Evolutionary conservation across 2,329 filamentous ascomycete species (phyloP), one percentile per base, ranked within the genome.

Genomic region (Penicillium digitatum): DNA sequence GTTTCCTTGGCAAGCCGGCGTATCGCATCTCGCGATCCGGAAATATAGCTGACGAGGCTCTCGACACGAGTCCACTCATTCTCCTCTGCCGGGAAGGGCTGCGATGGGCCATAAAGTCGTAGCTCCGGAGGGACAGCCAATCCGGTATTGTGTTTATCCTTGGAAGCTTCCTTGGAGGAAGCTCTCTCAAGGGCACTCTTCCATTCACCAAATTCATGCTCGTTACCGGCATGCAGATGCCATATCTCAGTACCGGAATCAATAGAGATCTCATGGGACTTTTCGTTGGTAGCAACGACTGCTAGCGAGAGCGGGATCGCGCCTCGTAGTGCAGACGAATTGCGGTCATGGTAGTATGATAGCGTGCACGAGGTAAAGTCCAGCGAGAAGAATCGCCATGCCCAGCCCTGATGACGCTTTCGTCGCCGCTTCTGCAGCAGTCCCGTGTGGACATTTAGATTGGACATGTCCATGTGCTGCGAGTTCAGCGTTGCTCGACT

Each of bases 171-270:
- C 56, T 87, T 82, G 59, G 90, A 89, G 5, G 90, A 90, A 5
- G 93, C 92, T 61, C 83, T 87, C 72, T 96, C 91, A 48, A 99
- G 77, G 0, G 92, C 93, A 44, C 82, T 81, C 45, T 87, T 90
- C 94, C 94, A 99, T 18, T 88, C 87, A 44, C 84, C 81, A 69
- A 96, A 99, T 59, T 97, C 93, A 61, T 87, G 88, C 47, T 85
- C 83, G 64, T 89, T 95, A 47, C 82, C 84, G 3, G 94, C 90
- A 66, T 87, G 87, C 29, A 99, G 79, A 75, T 97, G 94, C 94
- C 94, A 99, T 26, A 99, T 86, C 73, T 99, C 94, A 2, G 94
- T 92, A 1, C 94, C 94, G 0, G 94, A 97, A 71, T 99, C 94
- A 54, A 99, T 94, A 39, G 88, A 95, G 50, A 99, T 96, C 72